Evolutionary conservation across 257 asterid species (phyloP), one percentile per base, ranked within the genome.

Genomic region (Nicotiana tabacum): DNA sequence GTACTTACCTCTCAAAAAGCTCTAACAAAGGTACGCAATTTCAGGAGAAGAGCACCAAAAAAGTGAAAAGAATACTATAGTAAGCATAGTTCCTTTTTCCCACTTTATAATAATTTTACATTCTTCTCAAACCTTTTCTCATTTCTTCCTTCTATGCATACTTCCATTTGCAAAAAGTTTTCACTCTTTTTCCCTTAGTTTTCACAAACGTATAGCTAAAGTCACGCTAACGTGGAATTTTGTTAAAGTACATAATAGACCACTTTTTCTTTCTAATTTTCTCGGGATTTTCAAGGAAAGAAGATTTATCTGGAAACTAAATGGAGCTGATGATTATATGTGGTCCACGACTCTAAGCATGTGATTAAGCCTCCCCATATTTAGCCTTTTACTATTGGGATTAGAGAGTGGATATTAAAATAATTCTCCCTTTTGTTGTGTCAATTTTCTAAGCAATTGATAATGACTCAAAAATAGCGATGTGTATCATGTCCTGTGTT

Each of bases 131-230:
- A 15, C 60, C 24, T 9, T 53, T 37, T 66, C 68, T 77, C 58
- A 77, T 77, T 78, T 83, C 29, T 86, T 77, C 86, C 85, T 86
- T 83, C 85, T 84, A 80, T 82, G 89, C 84, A 81, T 81, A 57
- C 81, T 83, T 60, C 64, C 76, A 80, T 48, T 66, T 55, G 82
- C 37, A 7, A 58, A 87, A 89, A 60, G 86, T 70, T 87, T 56
- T 48, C 37, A 16, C 57, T 61, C 82, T 84, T 79, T 88, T 85
- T 88, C 66, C 94, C 91, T 85, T 86, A 85, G 81, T 67, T 78
- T 87, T 83, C 87, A 85, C 93, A 86, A 90, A 86, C 92, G 89
- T 88, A 88, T 81, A 90, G 83, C 88, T 87, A 88, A 93, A 93
- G 91, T 88, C 77, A 84, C 85, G 91, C 84, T 83, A 86, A 83